A percentile compares a stretch with the other conserved stretches of the same genome.
phyloP scores from a whole-genome alignment of 2,329 filamentous ascomycete species.

The Sphaerostilbella broomeana region DNA sequence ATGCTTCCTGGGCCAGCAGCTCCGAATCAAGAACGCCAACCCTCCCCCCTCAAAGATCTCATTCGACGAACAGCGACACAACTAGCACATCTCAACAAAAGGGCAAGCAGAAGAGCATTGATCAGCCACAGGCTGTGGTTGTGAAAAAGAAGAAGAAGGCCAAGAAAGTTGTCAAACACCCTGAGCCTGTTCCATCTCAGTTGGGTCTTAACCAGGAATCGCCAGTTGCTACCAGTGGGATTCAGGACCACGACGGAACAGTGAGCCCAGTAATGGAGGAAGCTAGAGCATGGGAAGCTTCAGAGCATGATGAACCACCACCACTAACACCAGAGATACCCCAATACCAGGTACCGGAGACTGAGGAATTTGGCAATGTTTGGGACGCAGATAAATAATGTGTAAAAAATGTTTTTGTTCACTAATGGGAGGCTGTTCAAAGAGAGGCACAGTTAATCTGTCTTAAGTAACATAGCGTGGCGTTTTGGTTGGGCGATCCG shows the following conservation, averaged over 20 bases:
- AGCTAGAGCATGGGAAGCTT: slow-evolving; percentile 8
- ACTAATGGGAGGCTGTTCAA: slow-evolving; percentile 1
- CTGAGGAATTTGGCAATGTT: slow-evolving; percentile 42
- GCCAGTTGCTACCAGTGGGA: slow-evolving; percentile 7
- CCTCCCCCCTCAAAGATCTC: background rate
- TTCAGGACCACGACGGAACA: slow-evolving; percentile 3
- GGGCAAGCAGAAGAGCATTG: slow-evolving; percentile 20
- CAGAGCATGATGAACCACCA: slow-evolving; percentile 12
- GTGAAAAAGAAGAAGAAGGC: slow-evolving; percentile 35
- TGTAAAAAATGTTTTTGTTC: background rate
- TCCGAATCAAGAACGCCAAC: slow-evolving; percentile 7
- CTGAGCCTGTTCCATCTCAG: slow-evolving; percentile 24
- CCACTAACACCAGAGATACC: slow-evolving; percentile 11
- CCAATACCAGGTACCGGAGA: slow-evolving; percentile 28
- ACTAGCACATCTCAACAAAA: slow-evolving; percentile 22
- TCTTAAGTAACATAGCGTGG: slow-evolving; percentile 21
- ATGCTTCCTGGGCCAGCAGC: slow-evolving; percentile 23
- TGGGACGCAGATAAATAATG: slow-evolving; percentile 27
- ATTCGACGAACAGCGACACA: slow-evolving; percentile 20
- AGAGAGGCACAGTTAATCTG: slow-evolving; percentile 4
- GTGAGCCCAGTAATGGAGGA: slow-evolving; percentile 15
- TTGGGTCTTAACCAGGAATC: slow-evolving; percentile 22
- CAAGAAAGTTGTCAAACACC: slow-evolving; percentile 30
- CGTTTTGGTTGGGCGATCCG: slow-evolving; percentile 18
- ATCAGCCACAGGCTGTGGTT: slow-evolving; percentile 23